phyloP scores from a whole-genome alignment of 768 basidiomycete genomes.

The Pluteus cervinus region DNA sequence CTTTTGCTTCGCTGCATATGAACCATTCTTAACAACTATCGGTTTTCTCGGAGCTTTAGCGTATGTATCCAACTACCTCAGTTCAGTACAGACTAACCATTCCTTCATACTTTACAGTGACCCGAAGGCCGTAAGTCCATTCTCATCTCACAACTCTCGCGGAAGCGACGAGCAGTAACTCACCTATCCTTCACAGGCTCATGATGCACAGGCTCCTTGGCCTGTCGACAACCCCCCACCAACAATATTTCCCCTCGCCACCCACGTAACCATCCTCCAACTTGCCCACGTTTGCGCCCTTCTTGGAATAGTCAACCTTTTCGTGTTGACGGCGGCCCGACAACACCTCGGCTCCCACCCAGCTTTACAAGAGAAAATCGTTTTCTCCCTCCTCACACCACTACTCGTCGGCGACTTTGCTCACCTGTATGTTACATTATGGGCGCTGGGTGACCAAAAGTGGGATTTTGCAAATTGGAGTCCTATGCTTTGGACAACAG shows the following conservation, averaged over 20 bases:
- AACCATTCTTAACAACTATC: conserved; percentile 57
- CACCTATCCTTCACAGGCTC: conserved; percentile 48
- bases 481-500: conserved; percentile 64
- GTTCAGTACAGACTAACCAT: neutral
- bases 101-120: conserved; percentile 31
- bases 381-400: conserved; percentile 56
- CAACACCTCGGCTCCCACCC: conserved; percentile 52
- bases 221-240: conserved; percentile 40
- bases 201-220: conserved; percentile 77
- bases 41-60: conserved; percentile 62
- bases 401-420: conserved; percentile 64
- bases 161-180: too few species aligned
- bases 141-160: conserved; percentile 5
- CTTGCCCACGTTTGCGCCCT: conserved; percentile 76
- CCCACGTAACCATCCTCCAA: conserved; percentile 65
- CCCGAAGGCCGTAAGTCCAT: conserved; percentile 50
- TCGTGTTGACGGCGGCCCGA: conserved; percentile 56
- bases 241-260: conserved; percentile 48
- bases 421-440: conserved; percentile 63
- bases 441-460: conserved; percentile 67
- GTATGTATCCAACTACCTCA: conserved; percentile 21
- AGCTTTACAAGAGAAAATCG: conserved; percentile 68
- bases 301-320: conserved; percentile 64
- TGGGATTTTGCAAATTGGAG: conserved; percentile 61
- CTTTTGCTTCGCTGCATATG: conserved; percentile 67